Base-by-base conservation (phyloP, 768 basidiomycete species). In the Mycena albidolilacea region DNA sequence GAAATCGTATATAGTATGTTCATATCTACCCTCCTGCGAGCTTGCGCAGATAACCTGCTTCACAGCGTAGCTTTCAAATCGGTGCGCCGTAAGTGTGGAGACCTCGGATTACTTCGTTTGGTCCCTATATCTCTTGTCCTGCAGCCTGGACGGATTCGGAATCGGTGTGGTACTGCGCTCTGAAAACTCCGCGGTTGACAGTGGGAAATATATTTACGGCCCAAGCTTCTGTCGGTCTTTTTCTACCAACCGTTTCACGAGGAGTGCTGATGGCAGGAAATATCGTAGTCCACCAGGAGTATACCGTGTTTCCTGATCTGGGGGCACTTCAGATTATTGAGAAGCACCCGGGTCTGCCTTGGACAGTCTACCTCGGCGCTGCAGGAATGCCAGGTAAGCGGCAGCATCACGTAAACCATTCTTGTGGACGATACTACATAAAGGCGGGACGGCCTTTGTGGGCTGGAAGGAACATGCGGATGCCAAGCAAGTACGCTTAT, bases 381-480 rank as follows among this genome's bases (percentile, higher is more conserved):
- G 81, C 84, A 7, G 90, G 90, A 9, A 90, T 90, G 87, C 85
- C 88, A 82, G 84, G 86, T 87, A 57, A 3, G 59, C 17, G 37
- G 2, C 7, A 14, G 7, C 19, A 6, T 14, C 2, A n/a, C 5
- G 23, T 35, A 7, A 38, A 30, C n/a, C 10, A n/a, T 19, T 17
- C 3, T 9, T 37, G 41, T 43, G 2, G 12, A 10, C 38, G 35
- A 58, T 58, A 11, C 38, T 19, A 8, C 35, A n/a, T 19, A 10
- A 59, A 73, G 82, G 82, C 2, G 76, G 79, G 58, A 78, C 79
- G 4, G 74, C 80, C 39, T 81, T 78, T 43, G 52, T 41, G 54
- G 79, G 75, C 7, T 79, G 79, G 77, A 79, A 78, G 55, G 78
- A 78, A 52, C 77, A 67, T 43, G 50, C 74, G 3, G 46, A 75